These are phyloP conservation scores for Saturnispora mendoncae DNA, from an alignment of 805 yeast genomes.

Conservation along the genomic window DNA sequence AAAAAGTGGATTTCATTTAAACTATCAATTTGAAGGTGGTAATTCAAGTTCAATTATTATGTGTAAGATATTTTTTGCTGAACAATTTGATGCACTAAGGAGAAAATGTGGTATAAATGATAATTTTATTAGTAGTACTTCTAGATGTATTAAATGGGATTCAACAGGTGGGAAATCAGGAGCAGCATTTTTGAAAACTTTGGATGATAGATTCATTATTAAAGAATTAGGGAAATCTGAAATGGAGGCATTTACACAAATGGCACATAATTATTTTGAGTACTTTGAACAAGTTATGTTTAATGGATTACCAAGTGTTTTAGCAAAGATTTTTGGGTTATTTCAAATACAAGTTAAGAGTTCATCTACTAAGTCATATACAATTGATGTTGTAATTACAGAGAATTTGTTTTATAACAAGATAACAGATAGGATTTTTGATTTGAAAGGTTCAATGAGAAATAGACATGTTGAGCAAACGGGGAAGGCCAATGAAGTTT, in stretches of 20 bases:
- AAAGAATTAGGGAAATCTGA: constrained; percentile 85
- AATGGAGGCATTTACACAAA: constrained; percentile 84
- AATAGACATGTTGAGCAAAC: constrained; percentile 95
- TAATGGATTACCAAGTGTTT: constrained; percentile 88
- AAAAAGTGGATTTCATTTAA: constrained; percentile 80
- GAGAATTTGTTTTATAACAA: constrained; percentile 86
- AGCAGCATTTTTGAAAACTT: constrained; percentile 83
- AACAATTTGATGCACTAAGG: constrained; percentile 92
- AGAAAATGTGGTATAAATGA: constrained; percentile 70
- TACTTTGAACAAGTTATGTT: constrained; percentile 92
- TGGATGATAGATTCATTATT: constrained; percentile 81
- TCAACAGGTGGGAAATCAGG: constrained; percentile 96
- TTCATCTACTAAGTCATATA: constrained; percentile 60
- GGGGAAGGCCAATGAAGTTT: constrained; percentile 88
- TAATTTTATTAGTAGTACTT: constrained; percentile 76
- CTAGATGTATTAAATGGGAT: constrained; percentile 93
- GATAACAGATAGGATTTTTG: constrained; percentile 79
- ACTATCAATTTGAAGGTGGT: constrained; percentile 87
- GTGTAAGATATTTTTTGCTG: constrained; percentile 91
- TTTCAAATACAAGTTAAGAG: constrained; percentile 87
- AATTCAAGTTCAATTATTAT: constrained; percentile 54
- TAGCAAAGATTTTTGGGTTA: constrained; percentile 92
- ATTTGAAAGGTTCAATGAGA: constrained; percentile 95
- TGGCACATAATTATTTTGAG: constrained; percentile 95
- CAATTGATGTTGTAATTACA: constrained; percentile 90